Conservation (phyloP, 805 yeast genomes). For the Teunomyces kruisii region DNA sequence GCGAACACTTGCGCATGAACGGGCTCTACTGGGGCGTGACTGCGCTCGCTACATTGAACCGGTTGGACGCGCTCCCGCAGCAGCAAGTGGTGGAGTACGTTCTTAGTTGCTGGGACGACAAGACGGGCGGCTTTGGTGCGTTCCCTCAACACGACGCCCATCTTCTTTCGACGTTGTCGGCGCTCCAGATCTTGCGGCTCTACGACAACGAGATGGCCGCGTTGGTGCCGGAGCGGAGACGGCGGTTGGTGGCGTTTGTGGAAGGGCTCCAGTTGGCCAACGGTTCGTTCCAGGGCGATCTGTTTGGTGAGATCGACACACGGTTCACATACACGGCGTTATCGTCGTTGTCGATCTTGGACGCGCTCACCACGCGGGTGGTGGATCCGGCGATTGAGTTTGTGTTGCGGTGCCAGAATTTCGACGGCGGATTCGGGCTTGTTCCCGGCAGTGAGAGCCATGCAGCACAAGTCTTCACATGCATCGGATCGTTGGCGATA, state of each 20-base stretch:
- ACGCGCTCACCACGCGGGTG: slow-evolving; percentile 52
- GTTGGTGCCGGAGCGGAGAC: slow-evolving; percentile 29
- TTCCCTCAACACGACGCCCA: slow-evolving; percentile 90
- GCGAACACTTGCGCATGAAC: slow-evolving; percentile 85
- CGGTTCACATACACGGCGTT: slow-evolving; percentile 84
- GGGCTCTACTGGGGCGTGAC: slow-evolving; percentile 96
- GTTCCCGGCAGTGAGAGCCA: slow-evolving; percentile 95
- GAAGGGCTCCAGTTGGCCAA: slow-evolving; percentile 47
- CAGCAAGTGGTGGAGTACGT: slow-evolving; percentile 70
- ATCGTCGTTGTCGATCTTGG: slow-evolving; percentile 70
- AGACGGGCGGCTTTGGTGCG: slow-evolving; percentile 83
- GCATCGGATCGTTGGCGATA: slow-evolving; percentile 78
- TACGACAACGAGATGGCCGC: slow-evolving; percentile 54
- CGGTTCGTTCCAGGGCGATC: slow-evolving; percentile 89
- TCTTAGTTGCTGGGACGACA: slow-evolving; percentile 56
- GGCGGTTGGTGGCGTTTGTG: slow-evolving; percentile 34
- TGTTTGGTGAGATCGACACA: slow-evolving; percentile 90
- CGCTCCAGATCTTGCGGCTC: slow-evolving; percentile 73
- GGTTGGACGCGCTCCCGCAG: slow-evolving; percentile 51
- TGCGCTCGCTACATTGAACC: slow-evolving; percentile 61
- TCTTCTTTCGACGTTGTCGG: slow-evolving; percentile 79
- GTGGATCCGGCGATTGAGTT: slow-evolving; percentile 65
- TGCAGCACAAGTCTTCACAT: slow-evolving; percentile 87
- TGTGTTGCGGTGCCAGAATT: slow-evolving; percentile 72
- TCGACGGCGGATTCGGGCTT: slow-evolving; percentile 95